A percentile compares a stretch with the other conserved stretches of the same genome.
These are phyloP conservation scores for Aquanectria penicillioides DNA, from an alignment of 2,329 filamentous ascomycete species.

Conservation along the genomic window DNA sequence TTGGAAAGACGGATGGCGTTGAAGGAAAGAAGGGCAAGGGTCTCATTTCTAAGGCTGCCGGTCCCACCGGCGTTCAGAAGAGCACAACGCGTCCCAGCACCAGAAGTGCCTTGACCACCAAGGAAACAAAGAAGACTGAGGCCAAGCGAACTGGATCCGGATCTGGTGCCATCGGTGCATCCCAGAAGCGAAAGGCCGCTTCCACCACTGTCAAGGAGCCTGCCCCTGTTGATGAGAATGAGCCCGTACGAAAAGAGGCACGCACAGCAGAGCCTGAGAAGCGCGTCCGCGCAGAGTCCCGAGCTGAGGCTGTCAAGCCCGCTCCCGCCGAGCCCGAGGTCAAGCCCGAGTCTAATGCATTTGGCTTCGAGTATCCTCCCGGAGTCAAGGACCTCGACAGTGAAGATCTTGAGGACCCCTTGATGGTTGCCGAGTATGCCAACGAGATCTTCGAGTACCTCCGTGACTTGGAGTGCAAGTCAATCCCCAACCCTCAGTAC, in stretches of 20 bases:
- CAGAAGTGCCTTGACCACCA: slow-evolving; percentile 71
- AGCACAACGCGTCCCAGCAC: slow-evolving; percentile 62
- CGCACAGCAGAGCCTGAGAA: slow-evolving; percentile 65
- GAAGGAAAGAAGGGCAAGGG: slow-evolving; percentile 84
- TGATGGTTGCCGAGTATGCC: slow-evolving; percentile 98
- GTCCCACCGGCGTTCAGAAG: slow-evolving; percentile 87
- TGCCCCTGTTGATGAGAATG: slow-evolving; percentile 67
- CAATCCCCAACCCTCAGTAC: slow-evolving; percentile 89
- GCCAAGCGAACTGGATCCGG: slow-evolving; percentile 79
- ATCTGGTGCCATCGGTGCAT: slow-evolving; percentile 71
- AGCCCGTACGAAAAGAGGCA: slow-evolving; percentile 75
- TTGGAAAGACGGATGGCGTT: slow-evolving; percentile 77
- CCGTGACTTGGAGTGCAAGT: slow-evolving; percentile 81
- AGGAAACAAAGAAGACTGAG: slow-evolving; percentile 74
- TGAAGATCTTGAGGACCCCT: slow-evolving; percentile 90
- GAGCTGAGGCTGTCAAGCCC: slow-evolving; percentile 32
- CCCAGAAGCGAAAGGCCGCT: slow-evolving; percentile 74
- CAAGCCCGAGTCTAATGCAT: slow-evolving; percentile 21
- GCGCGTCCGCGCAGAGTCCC: slow-evolving; percentile 42
- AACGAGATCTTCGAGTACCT: slow-evolving; percentile 98
- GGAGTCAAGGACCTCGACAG: slow-evolving; percentile 75
- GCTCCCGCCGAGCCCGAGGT: slow-evolving; percentile 34
- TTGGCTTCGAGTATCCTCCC: slow-evolving; percentile 23
- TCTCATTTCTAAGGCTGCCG: slow-evolving; percentile 81
- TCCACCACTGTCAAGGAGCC: slow-evolving; percentile 68